Evolutionary conservation across 2,329 filamentous ascomycete genomes (phyloP).

Genomic region (Alternaria rosae): DNA sequence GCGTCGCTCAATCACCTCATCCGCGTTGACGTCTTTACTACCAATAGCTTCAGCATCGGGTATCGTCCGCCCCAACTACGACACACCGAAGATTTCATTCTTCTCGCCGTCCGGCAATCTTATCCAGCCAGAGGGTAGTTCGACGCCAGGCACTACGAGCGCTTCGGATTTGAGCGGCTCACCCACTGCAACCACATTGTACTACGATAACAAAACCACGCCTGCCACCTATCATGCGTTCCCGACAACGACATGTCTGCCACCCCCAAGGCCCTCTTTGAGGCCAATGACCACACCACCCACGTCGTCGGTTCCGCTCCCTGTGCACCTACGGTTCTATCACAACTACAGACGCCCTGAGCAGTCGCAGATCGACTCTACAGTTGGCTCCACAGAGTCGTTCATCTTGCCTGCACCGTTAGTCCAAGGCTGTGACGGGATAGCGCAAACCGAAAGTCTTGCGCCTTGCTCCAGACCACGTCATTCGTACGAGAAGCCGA

Average conservation of each 20-base stretch:
- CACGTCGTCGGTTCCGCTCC: conserved; percentile 26
- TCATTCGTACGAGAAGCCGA: conserved; percentile 6
- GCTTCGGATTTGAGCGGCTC: conserved; percentile 12
- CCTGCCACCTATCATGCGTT: conserved; percentile 10
- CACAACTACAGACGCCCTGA: conserved; percentile 29
- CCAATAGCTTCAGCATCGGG: conserved; percentile 49
- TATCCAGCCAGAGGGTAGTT: conserved; percentile 36
- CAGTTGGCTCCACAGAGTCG: conserved; percentile 16
- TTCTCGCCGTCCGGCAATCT: conserved; percentile 47
- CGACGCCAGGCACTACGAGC: conserved; percentile 17
- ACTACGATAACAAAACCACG: conserved; percentile 16
- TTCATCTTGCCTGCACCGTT: conserved; percentile 14
- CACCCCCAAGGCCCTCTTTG: conserved; percentile 26
- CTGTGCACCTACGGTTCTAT: conserved; percentile 30
- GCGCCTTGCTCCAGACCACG: conserved; percentile 22
- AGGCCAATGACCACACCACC: conserved; percentile 33
- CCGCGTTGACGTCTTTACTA: conserved; percentile 46
- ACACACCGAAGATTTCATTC: conserved; percentile 41
- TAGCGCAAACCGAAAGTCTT: conserved; percentile 31
- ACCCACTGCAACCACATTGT: conserved; percentile 14
- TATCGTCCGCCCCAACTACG: conserved; percentile 39
- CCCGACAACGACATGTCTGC: conserved; percentile 14
- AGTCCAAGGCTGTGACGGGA: conserved; percentile 40
- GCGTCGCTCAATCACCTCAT: conserved; percentile 40
- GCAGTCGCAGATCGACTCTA: conserved; percentile 25